Evolutionary conservation across 148 eudicot genomes (phyloP).

Genomic region (Limonium bicolor): DNA sequence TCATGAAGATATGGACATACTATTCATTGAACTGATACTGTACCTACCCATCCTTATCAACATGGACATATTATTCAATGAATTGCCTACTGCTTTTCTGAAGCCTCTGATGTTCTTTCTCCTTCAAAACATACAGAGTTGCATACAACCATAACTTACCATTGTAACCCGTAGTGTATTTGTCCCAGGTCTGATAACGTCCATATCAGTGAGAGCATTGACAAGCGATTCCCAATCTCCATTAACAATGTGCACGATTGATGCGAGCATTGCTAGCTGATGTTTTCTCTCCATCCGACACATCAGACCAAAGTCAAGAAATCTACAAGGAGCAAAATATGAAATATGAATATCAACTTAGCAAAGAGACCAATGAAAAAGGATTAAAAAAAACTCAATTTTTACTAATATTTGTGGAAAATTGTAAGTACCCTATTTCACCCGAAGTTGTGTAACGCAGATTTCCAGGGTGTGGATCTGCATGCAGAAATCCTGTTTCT

Average conservation of each 20-base stretch:
- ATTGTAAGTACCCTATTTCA: constrained; percentile 51
- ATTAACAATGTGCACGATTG: constrained; percentile 90
- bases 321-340: constrained; percentile 26
- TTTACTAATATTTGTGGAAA: background rate
- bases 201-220: constrained; percentile 73
- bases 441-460: constrained; percentile 72
- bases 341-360: too few relatives aligned
- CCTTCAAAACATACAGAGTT: background rate
- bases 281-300: constrained; percentile 96
- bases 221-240: constrained; percentile 96
- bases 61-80: too few relatives aligned
- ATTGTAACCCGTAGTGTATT: constrained; percentile 55
- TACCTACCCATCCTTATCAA: too few relatives aligned
- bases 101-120: background rate
- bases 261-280: constrained; percentile 90
- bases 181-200: constrained; percentile 67
- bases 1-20: too few relatives aligned
- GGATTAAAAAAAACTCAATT: background rate
- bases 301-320: constrained; percentile 91
- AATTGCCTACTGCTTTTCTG: background rate
- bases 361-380: too few relatives aligned
- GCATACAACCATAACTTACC: constrained; percentile 21
- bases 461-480: constrained; percentile 99
- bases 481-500: constrained; percentile 92
- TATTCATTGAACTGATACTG: too few relatives aligned